Conservation (phyloP, 164 flowering plant species). For the Sextonia rubra region DNA sequence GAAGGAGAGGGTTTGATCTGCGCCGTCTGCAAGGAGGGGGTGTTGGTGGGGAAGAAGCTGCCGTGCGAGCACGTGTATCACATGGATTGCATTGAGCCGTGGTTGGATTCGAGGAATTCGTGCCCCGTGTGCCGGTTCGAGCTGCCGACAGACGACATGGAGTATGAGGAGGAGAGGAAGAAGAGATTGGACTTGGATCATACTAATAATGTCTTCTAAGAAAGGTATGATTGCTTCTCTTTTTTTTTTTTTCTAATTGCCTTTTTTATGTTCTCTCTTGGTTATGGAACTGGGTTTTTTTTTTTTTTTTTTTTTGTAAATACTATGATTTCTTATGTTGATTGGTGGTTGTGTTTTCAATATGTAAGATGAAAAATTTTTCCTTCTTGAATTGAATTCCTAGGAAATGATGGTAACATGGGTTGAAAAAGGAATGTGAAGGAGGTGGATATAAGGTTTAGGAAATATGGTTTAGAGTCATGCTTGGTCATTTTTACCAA, state of each 20-base stretch:
- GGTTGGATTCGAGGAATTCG: slow-evolving; percentile 69
- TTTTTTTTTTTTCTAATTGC: no score
- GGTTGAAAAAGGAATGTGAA: no score
- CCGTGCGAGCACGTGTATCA: slow-evolving; percentile 88
- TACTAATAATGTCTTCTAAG: not conserved
- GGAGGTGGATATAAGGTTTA: no score
- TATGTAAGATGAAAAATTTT: no score
- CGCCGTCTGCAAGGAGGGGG: slow-evolving; percentile 66
- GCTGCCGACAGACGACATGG: slow-evolving; percentile 73
- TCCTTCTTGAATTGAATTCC: no score
- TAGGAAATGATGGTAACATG: no score
- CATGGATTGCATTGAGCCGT: slow-evolving; percentile 71
- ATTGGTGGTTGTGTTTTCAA: not conserved
- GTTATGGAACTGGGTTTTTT: not conserved
- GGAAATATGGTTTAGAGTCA: no score
- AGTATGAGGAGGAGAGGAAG: slow-evolving; percentile 68
- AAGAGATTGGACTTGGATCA: slow-evolving; percentile 17
- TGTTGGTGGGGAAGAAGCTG: slow-evolving; percentile 48
- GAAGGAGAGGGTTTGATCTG: slow-evolving; percentile 38
- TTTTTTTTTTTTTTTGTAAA: not conserved
- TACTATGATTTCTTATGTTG: not conserved
- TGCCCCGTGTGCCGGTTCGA: slow-evolving; percentile 87
- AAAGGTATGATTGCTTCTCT: not conserved
- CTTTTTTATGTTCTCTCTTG: not conserved
- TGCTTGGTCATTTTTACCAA: no score